Evolutionary conservation across 495 filamentous ascomycete species (phyloP).

Genomic region (Usnea hakonensis): DNA sequence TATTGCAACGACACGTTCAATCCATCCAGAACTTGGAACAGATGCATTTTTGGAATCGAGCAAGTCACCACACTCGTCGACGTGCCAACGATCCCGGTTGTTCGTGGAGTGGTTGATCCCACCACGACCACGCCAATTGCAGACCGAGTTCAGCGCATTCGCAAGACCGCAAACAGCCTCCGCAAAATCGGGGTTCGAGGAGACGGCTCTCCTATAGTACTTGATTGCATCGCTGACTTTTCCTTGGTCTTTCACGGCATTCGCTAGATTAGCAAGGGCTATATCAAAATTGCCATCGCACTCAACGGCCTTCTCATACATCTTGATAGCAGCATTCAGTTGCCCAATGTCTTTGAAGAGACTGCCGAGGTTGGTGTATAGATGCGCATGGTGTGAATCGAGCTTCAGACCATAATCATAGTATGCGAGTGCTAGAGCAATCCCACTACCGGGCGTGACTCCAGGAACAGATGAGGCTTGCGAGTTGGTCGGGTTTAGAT

Average conservation of each 20-base stretch:
- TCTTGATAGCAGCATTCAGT: slow-evolving; percentile 80
- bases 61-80: slow-evolving; percentile 78
- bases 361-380: slow-evolving; percentile 95
- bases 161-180: slow-evolving; percentile 95
- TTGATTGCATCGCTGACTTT: slow-evolving; percentile 82
- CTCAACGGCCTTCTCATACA: slow-evolving; percentile 92
- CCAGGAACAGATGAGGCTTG: slow-evolving; percentile 60
- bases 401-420: slow-evolving; percentile 87
- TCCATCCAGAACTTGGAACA: slow-evolving; percentile 65
- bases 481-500: slow-evolving; percentile 30
- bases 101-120: slow-evolving; percentile 67
- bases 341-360: slow-evolving; percentile 96
- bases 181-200: slow-evolving; percentile 88
- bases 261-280: slow-evolving; percentile 91
- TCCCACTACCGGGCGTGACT: slow-evolving; percentile 74
- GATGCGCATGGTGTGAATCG: slow-evolving; percentile 87
- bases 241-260: slow-evolving; percentile 96
- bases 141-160: slow-evolving; percentile 94
- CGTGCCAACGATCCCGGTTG: slow-evolving; percentile 85
- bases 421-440: slow-evolving; percentile 82
- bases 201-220: slow-evolving; percentile 87
- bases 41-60: slow-evolving; percentile 58
- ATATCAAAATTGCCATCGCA: slow-evolving; percentile 95
- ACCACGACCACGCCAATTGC: slow-evolving; percentile 87
- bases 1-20: slow-evolving; percentile 90